Evolutionary conservation across 805 yeast species (phyloP).

Genomic region (Saccharomycopsis fibuligera): DNA sequence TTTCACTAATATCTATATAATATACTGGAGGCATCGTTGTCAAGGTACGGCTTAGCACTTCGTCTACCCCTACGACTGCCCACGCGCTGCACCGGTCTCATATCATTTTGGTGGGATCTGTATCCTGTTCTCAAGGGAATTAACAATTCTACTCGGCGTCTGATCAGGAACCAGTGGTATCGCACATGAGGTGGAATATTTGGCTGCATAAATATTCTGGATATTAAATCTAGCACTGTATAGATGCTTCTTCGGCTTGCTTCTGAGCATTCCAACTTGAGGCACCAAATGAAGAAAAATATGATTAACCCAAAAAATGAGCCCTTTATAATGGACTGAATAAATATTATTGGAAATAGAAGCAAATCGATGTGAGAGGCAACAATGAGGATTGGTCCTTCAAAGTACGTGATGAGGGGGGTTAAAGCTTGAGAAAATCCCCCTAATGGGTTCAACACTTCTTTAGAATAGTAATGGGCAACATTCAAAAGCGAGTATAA

Average conservation of each 20-base stretch:
- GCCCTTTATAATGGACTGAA: conserved; percentile 12
- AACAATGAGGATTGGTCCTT: conserved; percentile 65
- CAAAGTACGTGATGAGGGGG: conserved; percentile 48
- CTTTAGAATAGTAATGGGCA: conserved; percentile 2
- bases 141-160: conserved; percentile 6
- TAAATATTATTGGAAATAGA: conserved; percentile 19
- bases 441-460: conserved; percentile 23
- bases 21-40: too few species aligned
- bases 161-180: conserved; percentile 10
- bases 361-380: conserved; percentile 52
- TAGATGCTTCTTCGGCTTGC: conserved; percentile 11
- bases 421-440: conserved; percentile 48
- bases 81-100: too few species aligned
- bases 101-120: too few species aligned
- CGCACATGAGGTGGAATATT: conserved; percentile 14
- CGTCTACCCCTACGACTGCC: too few species aligned
- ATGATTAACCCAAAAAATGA: conserved; percentile 17
- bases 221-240: conserved; percentile 1
- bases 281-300: conserved; percentile 19
- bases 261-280: conserved; percentile 11
- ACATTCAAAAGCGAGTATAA: conserved; percentile 19
- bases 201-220: conserved; percentile 13
- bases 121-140: background rate
- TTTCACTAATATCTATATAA: too few species aligned
- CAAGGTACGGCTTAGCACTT: too few species aligned